These are phyloP conservation scores for Paraphaeosphaeria sporulosa DNA, from an alignment of 2,329 filamentous ascomycete genomes.

Conservation along the genomic window DNA sequence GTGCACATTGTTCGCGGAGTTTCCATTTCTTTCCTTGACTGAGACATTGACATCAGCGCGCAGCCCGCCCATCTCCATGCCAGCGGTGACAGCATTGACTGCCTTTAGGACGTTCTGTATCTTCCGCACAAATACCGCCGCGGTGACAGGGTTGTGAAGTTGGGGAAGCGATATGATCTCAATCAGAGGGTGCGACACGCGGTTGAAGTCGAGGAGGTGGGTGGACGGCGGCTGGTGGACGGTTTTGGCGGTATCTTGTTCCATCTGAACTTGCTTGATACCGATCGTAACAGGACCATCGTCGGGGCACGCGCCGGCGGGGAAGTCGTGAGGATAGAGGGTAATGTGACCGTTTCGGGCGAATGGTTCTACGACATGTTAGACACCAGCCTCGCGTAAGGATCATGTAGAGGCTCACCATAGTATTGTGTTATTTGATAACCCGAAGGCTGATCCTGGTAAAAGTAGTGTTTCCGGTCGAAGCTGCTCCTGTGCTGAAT, in stretches of 20 bases:
- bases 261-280: conserved; percentile 94
- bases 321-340: conserved; percentile 71
- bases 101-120: conserved; percentile 81
- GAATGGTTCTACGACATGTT: conserved; percentile 59
- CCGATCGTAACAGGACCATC: conserved; percentile 77
- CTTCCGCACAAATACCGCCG: conserved; percentile 87
- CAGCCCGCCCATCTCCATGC: conserved; percentile 92
- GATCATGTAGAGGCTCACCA: conserved; percentile 44
- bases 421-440: conserved; percentile 99
- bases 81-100: conserved; percentile 84
- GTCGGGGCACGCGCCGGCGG: conserved; percentile 72
- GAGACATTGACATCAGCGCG: conserved; percentile 97
- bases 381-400: neutral
- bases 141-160: conserved; percentile 85
- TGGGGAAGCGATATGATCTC: conserved; percentile 94
- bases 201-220: conserved; percentile 91
- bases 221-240: conserved; percentile 75
- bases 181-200: conserved; percentile 87
- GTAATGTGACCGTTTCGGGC: conserved; percentile 75
- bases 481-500: conserved; percentile 82
- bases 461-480: conserved; percentile 98
- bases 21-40: conserved; percentile 64
- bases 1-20: conserved; percentile 39
- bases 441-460: conserved; percentile 94
- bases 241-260: conserved; percentile 97